Evolutionary conservation across 2,329 filamentous ascomycete genomes (phyloP).

Genomic region (Parastagonospora nodorum): DNA sequence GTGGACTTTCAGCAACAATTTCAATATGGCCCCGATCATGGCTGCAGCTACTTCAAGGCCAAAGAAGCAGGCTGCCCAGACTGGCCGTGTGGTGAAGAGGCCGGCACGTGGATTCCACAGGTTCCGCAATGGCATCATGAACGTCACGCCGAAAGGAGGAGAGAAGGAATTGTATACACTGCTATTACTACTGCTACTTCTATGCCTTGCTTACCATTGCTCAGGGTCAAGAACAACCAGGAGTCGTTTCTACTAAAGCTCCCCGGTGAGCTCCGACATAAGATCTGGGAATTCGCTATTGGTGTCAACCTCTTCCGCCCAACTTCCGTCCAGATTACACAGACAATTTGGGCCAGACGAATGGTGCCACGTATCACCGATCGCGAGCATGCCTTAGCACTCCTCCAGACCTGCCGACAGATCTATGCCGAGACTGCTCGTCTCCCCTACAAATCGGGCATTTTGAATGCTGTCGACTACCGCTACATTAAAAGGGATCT

Average conservation of each 20-base stretch:
- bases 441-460: not conserved
- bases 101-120: constrained; percentile 18
- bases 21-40: no score
- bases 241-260: no score
- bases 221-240: not conserved
- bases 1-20: no score
- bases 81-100: constrained; percentile 11
- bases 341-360: not conserved
- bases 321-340: not conserved
- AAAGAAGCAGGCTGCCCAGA: not conserved
- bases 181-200: not conserved
- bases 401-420: not conserved
- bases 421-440: not conserved
- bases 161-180: constrained; percentile 12
- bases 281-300: no score
- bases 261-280: no score
- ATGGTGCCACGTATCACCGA: not conserved
- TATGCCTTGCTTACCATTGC: not conserved
- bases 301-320: no score
- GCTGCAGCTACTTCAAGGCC: no score
- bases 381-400: not conserved
- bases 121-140: constrained; percentile 17
- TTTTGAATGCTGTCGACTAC: not conserved
- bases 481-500: no score
- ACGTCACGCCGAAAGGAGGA: constrained; percentile 16